These are phyloP conservation scores for Thalia dealbata DNA, from an alignment of 176 grass and related monocot genomes.

Conservation along the genomic window DNA sequence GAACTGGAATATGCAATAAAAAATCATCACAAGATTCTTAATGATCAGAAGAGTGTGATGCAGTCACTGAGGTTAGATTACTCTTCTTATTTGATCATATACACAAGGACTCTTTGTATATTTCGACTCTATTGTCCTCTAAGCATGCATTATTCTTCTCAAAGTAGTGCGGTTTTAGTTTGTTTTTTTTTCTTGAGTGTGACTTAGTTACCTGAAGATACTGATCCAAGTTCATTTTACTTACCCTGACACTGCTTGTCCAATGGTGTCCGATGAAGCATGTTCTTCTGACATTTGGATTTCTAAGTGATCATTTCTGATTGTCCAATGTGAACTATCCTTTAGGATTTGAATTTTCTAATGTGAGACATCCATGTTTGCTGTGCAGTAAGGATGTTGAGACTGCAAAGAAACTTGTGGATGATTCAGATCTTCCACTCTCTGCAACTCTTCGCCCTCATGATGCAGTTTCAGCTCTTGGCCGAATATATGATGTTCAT, in stretches of 20 bases:
- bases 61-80: conserved; percentile 70
- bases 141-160: too few relatives aligned
- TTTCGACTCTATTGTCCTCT: too few relatives aligned
- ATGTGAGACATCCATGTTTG: neutral
- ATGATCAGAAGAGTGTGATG: conserved; percentile 89
- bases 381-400: conserved; percentile 88
- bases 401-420: conserved; percentile 88
- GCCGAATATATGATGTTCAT: conserved; percentile 89
- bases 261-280: neutral
- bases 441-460: conserved; percentile 74
- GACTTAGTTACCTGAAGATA: neutral
- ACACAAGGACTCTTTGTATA: too few relatives aligned
- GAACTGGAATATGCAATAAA: conserved; percentile 69
- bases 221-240: too few relatives aligned
- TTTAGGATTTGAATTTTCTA: neutral
- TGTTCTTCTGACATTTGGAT: neutral
- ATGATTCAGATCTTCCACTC: conserved; percentile 57
- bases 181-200: too few relatives aligned
- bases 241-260: neutral
- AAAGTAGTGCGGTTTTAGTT: too few relatives aligned
- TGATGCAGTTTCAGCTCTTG: conserved; percentile 91
- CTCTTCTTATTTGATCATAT: neutral
- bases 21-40: conserved; percentile 55
- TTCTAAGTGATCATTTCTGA: neutral
- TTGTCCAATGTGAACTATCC: neutral